Percentiles rank a stretch among this genome's conserved stretches.
phyloP scores from a whole-genome alignment of 371 early-diverging fungal species.

The Apophysomyces elegans region DNA sequence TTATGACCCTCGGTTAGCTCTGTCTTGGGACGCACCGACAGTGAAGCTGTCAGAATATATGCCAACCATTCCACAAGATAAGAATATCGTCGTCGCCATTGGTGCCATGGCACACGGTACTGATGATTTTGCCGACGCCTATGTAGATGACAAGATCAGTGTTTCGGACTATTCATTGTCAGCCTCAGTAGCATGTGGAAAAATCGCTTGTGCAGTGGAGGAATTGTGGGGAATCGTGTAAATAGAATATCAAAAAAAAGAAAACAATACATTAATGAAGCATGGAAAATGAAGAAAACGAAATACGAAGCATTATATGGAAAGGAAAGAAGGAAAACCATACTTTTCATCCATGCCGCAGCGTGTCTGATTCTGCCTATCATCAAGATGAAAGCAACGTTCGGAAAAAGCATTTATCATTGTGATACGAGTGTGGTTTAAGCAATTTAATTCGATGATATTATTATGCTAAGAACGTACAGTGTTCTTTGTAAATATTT shows the following conservation, averaged over 20 bases:
- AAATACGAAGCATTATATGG: neutral
- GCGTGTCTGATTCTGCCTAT: too few relatives aligned
- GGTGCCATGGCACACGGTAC: constrained; percentile 98
- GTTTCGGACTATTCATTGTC: constrained; percentile 95
- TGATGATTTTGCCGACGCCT: constrained; percentile 94
- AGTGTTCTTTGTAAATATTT: neutral
- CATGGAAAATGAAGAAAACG: constrained; percentile 23
- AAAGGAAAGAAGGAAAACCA: too few relatives aligned
- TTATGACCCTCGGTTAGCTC: constrained; percentile 48
- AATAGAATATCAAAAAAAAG: constrained; percentile 20
- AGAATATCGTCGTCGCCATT: constrained; percentile 88
- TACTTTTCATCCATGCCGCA: too few relatives aligned
- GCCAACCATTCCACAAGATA: constrained; percentile 77
- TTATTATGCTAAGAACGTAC: neutral
- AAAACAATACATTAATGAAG: neutral
- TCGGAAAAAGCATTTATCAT: too few relatives aligned
- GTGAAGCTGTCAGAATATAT: constrained; percentile 84
- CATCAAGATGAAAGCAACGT: too few relatives aligned
- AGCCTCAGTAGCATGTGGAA: constrained; percentile 94
- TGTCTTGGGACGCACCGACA: constrained; percentile 92
- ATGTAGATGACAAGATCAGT: constrained; percentile 95
- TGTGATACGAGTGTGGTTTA: too few relatives aligned
- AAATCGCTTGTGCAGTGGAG: constrained; percentile 86
- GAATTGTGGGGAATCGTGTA: constrained; percentile 88
- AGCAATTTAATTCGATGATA: too few relatives aligned